Percentiles rank a stretch among this genome's conserved stretches.
These are phyloP conservation scores for Epichloe aotearoae DNA, from an alignment of 2,329 filamentous ascomycete genomes.

Conservation along the genomic window DNA sequence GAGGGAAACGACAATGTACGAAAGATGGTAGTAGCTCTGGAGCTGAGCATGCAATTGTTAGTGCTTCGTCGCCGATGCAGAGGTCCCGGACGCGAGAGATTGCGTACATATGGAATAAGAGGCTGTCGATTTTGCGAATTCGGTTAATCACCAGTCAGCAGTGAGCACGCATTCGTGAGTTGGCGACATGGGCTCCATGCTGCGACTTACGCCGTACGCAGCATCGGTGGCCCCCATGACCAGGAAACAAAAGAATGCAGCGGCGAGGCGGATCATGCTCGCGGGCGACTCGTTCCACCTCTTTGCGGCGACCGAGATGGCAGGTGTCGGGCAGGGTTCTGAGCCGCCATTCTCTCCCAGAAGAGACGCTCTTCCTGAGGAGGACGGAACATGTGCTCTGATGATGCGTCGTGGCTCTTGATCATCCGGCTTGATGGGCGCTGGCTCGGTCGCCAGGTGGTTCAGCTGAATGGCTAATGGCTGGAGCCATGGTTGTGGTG, in stretches of 20 bases:
- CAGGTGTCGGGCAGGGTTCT: not conserved
- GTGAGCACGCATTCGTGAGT: not conserved
- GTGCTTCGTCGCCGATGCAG: not conserved
- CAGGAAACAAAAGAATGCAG: slow-evolving; percentile 44
- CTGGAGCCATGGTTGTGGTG: not conserved
- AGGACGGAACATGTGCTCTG: not conserved
- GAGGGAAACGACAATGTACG: slow-evolving; percentile 47
- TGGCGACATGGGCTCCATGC: not conserved
- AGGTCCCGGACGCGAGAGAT: no score
- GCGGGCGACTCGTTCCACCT: slow-evolving; percentile 35
- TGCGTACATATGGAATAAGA: slow-evolving; percentile 36
- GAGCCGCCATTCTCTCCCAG: not conserved
- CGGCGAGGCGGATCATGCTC: slow-evolving; percentile 34
- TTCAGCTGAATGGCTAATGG: not conserved
- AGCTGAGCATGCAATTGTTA: slow-evolving; percentile 24
- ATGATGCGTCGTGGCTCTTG: not conserved
- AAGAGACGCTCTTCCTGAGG: not conserved
- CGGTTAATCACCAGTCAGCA: slow-evolving; percentile 4
- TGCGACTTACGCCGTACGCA: slow-evolving; percentile 38
- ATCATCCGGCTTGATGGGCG: not conserved
- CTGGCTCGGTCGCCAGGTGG: not conserved
- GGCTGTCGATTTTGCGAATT: slow-evolving; percentile 18
- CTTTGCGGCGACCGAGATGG: slow-evolving; percentile 13
- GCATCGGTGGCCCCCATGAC: slow-evolving; percentile 46
- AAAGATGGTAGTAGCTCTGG: slow-evolving; percentile 46